Conservation (phyloP, 2,329 filamentous ascomycete genomes). For the Fusarium sp. region DNA sequence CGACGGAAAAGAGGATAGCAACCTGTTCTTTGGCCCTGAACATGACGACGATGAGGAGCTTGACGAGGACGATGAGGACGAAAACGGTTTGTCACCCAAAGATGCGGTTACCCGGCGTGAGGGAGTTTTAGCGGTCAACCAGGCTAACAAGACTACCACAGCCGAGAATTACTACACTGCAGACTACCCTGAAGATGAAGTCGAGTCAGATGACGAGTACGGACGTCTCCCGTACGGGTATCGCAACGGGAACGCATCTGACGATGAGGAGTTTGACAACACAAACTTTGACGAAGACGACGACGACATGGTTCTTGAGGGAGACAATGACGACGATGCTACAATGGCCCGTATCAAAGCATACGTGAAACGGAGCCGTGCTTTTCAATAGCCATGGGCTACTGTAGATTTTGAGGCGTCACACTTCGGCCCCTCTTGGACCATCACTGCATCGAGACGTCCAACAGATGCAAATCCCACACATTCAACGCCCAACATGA, state of each 20-base stretch:
- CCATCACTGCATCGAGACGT: constrained; percentile 16
- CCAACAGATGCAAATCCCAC: constrained; percentile 14
- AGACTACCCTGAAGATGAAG: constrained; percentile 86
- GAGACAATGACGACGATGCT: constrained; percentile 54
- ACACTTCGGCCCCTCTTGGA: constrained; percentile 19
- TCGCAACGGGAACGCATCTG: constrained; percentile 68
- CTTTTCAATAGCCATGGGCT: constrained; percentile 43
- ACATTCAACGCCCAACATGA: constrained; percentile 11
- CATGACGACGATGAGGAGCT: constrained; percentile 75
- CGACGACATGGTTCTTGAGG: constrained; percentile 58
- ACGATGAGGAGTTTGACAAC: constrained; percentile 69
- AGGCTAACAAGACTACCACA: constrained; percentile 50
- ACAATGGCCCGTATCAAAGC: constrained; percentile 58
- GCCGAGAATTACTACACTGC: constrained; percentile 85
- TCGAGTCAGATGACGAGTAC: constrained; percentile 74
- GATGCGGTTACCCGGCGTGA: constrained; percentile 14
- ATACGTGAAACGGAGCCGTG: constrained; percentile 55
- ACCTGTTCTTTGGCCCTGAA: constrained; percentile 73
- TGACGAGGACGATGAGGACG: constrained; percentile 74
- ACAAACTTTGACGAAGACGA: constrained; percentile 56
- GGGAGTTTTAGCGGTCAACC: neutral
- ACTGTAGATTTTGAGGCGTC: constrained; percentile 37
- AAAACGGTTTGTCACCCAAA: constrained; percentile 68
- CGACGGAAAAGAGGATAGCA: constrained; percentile 71
- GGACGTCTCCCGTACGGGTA: constrained; percentile 70